These are phyloP conservation scores for Hanseniaspora vineae DNA, from an alignment of 805 yeast species.

Conservation along the genomic window DNA sequence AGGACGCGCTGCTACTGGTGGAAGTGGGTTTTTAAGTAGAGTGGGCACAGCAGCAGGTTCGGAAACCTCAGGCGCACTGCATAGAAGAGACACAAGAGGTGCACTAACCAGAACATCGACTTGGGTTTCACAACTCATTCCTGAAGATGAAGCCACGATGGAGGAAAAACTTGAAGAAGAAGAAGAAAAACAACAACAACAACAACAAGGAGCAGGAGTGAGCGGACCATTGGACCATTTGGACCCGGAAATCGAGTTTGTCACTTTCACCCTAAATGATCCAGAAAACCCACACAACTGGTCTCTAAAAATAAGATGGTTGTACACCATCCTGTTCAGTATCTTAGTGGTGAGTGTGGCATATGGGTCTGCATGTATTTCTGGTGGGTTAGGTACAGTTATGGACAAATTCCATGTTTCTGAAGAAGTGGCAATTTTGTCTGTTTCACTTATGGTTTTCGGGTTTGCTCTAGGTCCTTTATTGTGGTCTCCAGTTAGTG, in stretches of 20 bases:
- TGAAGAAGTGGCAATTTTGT: slow-evolving; percentile 61
- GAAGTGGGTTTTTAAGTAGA: too few species aligned
- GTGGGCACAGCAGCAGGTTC: too few species aligned
- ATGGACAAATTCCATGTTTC: slow-evolving; percentile 56
- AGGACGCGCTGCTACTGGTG: slow-evolving; percentile 1
- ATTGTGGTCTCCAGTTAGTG: slow-evolving; percentile 81
- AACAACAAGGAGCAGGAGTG: slow-evolving; percentile 1
- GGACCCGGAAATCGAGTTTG: slow-evolving; percentile 68
- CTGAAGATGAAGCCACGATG: slow-evolving; percentile 15
- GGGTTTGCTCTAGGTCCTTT: slow-evolving; percentile 85
- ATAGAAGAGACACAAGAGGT: slow-evolving; percentile 13
- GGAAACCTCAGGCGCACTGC: background rate
- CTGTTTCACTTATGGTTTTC: slow-evolving; percentile 78
- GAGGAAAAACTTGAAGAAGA: slow-evolving; percentile 16
- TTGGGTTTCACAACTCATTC: slow-evolving; percentile 10
- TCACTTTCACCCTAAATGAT: slow-evolving; percentile 66
- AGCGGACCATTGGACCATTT: slow-evolving; percentile 8
- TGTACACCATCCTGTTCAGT: slow-evolving; percentile 56
- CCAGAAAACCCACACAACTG: slow-evolving; percentile 89
- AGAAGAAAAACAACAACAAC: too few species aligned
- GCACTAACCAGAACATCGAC: slow-evolving; percentile 27
- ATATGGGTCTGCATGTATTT: slow-evolving; percentile 82
- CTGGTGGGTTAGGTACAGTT: slow-evolving; percentile 70
- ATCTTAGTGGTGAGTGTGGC: slow-evolving; percentile 78
- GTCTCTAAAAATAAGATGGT: slow-evolving; percentile 44